These are phyloP conservation scores for Amaranthus cruentus DNA, from an alignment of 148 eudicot genomes.

Conservation along the genomic window DNA sequence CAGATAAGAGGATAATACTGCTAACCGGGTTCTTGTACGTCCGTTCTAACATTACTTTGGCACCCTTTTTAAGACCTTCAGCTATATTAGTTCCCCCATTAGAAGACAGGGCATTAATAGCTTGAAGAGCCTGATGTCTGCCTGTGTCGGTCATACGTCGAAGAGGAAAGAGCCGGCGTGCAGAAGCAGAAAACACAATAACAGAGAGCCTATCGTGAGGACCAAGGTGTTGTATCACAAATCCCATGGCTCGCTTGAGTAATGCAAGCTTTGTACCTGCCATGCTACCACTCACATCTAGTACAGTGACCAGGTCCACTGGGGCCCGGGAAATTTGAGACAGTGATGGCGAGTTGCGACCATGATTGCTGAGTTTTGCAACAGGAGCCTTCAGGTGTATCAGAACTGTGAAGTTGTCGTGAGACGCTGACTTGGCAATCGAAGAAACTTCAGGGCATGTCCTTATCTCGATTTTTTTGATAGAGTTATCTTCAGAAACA, in stretches of 20 bases:
- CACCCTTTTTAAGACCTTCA: constrained; percentile 73
- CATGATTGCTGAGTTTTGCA: constrained; percentile 23
- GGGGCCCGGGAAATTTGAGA: constrained; percentile 53
- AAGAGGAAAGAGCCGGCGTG: constrained; percentile 76
- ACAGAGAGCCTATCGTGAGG: constrained; percentile 75
- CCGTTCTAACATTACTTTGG: constrained; percentile 72
- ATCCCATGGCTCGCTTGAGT: constrained; percentile 84
- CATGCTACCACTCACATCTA: constrained; percentile 91
- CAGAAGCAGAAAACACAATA: constrained; percentile 71
- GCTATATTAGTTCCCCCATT: constrained; percentile 89
- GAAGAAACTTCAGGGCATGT: constrained; percentile 60
- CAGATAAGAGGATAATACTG: constrained; percentile 78
- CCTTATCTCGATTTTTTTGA: constrained; percentile 35
- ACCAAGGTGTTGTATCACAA: constrained; percentile 76
- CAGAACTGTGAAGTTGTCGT: constrained; percentile 48
- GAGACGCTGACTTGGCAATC: constrained; percentile 33
- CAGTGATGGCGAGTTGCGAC: constrained; percentile 23
- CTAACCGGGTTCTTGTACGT: constrained; percentile 66
- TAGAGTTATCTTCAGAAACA: constrained; percentile 17
- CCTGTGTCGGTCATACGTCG: constrained; percentile 63
- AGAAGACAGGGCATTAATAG: constrained; percentile 61
- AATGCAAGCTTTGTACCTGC: constrained; percentile 84
- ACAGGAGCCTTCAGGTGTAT: constrained; percentile 68
- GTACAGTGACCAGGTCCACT: constrained; percentile 77
- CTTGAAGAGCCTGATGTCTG: constrained; percentile 59